Percentiles rank a stretch among this genome's conserved stretches.
phyloP scores from a whole-genome alignment of 78 protist genomes.

The Emiliania huxleyi region DNA sequence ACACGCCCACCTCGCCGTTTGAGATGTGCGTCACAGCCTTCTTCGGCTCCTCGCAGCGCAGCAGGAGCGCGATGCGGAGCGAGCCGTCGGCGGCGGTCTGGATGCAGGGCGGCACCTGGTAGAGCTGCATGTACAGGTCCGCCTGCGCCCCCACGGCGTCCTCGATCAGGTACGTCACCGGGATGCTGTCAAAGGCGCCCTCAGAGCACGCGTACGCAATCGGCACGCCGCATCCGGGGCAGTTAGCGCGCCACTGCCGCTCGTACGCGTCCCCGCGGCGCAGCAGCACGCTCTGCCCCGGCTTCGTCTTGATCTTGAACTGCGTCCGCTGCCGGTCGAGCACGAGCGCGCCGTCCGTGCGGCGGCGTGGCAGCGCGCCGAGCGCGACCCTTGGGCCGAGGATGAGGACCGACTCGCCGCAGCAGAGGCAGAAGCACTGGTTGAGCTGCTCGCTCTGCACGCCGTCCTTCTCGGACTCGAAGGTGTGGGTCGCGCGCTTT shows the following conservation, averaged over 20 bases:
- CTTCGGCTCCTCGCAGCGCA: background rate
- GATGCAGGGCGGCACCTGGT: conserved; percentile 3
- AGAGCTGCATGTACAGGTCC: background rate
- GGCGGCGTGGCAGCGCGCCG: background rate
- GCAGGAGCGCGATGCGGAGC: background rate
- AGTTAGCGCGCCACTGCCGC: background rate
- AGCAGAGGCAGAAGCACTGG: background rate
- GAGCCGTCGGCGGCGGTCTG: background rate
- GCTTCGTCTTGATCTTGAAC: background rate
- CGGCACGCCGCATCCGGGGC: background rate
- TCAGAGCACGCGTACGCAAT: background rate
- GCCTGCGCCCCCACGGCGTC: background rate
- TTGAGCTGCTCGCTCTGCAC: background rate
- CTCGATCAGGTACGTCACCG: background rate
- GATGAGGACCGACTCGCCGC: background rate
- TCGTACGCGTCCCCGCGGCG: background rate
- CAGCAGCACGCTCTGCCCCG: background rate
- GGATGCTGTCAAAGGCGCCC: too few species aligned
- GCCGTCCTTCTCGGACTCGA: conserved; percentile 15
- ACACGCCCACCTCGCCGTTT: background rate
- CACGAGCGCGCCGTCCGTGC: background rate
- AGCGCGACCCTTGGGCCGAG: background rate
- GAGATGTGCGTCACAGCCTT: background rate
- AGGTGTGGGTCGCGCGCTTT: conserved; percentile 17
- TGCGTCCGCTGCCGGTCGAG: background rate